Percentiles rank a stretch among this genome's conserved stretches.
Conservation (phyloP, 768 basidiomycete species). For the Antrodiella citrinella region DNA sequence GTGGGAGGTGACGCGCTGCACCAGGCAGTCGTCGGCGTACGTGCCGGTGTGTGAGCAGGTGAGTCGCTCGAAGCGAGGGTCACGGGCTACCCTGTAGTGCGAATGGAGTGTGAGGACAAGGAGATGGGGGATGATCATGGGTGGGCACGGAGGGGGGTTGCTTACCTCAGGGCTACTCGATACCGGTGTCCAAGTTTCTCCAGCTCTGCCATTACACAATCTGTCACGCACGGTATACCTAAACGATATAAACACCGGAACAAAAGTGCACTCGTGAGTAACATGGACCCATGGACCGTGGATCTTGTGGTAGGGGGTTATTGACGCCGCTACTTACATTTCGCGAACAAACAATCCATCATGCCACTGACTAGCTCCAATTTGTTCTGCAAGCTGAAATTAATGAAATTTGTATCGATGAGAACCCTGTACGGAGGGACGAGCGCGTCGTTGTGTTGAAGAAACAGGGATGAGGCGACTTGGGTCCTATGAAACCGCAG, state of each 20-base stretch:
- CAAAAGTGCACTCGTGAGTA: constrained; percentile 1
- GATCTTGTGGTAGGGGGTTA: constrained; percentile 3
- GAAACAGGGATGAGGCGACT: constrained; percentile 85
- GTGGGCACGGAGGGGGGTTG: constrained; percentile 3
- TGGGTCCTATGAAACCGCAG: constrained; percentile 58
- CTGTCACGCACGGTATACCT: constrained; percentile 99
- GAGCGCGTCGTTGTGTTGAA: constrained; percentile 91
- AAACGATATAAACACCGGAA: not conserved
- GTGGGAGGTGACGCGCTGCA: constrained; percentile 91
- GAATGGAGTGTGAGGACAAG: constrained; percentile 1
- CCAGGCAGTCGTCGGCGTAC: constrained; percentile 98
- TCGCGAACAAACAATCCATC: constrained; percentile 99
- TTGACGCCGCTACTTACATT: constrained; percentile 53
- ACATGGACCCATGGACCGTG: constrained; percentile 6
- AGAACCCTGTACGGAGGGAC: constrained; percentile 96
- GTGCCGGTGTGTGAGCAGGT: constrained; percentile 89
- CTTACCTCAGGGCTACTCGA: constrained; percentile 87
- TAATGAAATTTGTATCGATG: constrained; percentile 99
- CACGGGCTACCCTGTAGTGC: constrained; percentile 78
- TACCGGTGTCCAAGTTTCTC: constrained; percentile 97
- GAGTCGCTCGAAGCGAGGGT: constrained; percentile 93
- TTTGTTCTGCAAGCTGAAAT: constrained; percentile 97
- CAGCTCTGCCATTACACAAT: constrained; percentile 97
- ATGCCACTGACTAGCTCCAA: constrained; percentile 93
- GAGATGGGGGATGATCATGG: not conserved